Evolutionary conservation across 2,329 filamentous ascomycete genomes (phyloP).

Genomic region (Zymoseptoria brevis): DNA sequence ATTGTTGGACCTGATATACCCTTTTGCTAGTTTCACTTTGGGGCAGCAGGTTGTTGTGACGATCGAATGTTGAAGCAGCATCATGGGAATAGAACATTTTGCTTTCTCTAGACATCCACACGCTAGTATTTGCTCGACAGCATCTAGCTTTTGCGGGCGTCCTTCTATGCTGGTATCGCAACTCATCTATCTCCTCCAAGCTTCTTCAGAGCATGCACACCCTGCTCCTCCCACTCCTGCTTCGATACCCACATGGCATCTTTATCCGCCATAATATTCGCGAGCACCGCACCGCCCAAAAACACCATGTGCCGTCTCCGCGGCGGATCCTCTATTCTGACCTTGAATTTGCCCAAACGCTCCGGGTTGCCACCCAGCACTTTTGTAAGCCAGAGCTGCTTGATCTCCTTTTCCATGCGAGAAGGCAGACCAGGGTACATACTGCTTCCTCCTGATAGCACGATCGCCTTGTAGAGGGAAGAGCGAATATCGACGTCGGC

Average conservation of each 20-base stretch:
- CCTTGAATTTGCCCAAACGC: conserved; percentile 95
- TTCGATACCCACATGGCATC: conserved; percentile 99
- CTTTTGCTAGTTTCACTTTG: not conserved
- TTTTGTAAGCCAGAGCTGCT: conserved; percentile 94
- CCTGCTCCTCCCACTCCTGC: conserved; percentile 94
- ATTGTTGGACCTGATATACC: not conserved
- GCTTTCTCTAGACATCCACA: not conserved
- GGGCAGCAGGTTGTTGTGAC: not conserved
- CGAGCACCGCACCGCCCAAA: conserved; percentile 87
- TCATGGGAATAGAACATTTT: not conserved
- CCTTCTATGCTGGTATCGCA: not conserved
- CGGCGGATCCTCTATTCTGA: conserved; percentile 95
- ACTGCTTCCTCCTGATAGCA: conserved; percentile 91
- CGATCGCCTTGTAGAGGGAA: conserved; percentile 93
- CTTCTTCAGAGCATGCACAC: conserved; percentile 77
- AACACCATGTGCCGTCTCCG: conserved; percentile 99
- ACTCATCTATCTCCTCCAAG: conserved; percentile 74
- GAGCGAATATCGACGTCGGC: conserved; percentile 92
- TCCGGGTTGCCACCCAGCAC: conserved; percentile 88
- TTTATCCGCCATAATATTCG: conserved; percentile 98
- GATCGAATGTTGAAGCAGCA: not conserved
- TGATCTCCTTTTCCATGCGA: conserved; percentile 93
- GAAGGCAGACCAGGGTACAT: conserved; percentile 98
- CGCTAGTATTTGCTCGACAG: not conserved
- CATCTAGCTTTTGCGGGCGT: not conserved